phyloP scores from a whole-genome alignment of 192 early-diverging fungal species.

The Linnemannia exigua region DNA sequence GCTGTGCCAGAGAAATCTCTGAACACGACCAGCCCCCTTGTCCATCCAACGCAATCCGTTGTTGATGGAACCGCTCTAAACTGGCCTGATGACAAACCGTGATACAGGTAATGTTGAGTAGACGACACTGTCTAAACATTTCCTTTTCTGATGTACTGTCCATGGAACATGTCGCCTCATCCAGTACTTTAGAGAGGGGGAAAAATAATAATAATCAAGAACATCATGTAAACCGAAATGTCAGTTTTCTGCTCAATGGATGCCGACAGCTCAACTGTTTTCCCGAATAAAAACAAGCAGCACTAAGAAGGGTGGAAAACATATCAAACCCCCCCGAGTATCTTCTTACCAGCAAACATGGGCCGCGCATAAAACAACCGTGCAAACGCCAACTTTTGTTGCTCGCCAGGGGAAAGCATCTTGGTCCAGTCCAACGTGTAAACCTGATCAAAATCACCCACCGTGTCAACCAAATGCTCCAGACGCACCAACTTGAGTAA shows the following conservation, averaged over 20 bases:
- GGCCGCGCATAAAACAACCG: constrained; percentile 81
- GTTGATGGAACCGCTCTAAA: constrained; percentile 51
- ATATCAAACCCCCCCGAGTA: too few relatives aligned
- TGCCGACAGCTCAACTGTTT: too few relatives aligned
- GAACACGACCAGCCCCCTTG: constrained; percentile 33
- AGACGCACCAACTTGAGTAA: constrained; percentile 57
- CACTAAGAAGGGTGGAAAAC: too few relatives aligned
- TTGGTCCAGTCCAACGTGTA: constrained; percentile 72
- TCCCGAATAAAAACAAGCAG: too few relatives aligned
- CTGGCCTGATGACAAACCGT: constrained; percentile 86
- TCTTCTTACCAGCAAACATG: constrained; percentile 72
- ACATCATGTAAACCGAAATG: background rate
- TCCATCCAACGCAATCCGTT: constrained; percentile 42
- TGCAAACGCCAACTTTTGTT: constrained; percentile 78
- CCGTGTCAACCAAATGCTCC: constrained; percentile 51
- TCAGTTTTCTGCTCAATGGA: too few relatives aligned
- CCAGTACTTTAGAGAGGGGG: constrained; percentile 49
- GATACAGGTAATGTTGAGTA: constrained; percentile 85
- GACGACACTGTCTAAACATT: constrained; percentile 72
- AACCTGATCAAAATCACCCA: constrained; percentile 59
- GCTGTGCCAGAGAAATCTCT: background rate
- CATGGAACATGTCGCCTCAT: constrained; percentile 80
- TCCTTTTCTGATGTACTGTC: constrained; percentile 64
- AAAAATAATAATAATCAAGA: background rate
- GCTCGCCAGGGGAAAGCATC: constrained; percentile 83